Conservation (phyloP, 164 flowering plant species). For the Akebia trifoliata region DNA sequence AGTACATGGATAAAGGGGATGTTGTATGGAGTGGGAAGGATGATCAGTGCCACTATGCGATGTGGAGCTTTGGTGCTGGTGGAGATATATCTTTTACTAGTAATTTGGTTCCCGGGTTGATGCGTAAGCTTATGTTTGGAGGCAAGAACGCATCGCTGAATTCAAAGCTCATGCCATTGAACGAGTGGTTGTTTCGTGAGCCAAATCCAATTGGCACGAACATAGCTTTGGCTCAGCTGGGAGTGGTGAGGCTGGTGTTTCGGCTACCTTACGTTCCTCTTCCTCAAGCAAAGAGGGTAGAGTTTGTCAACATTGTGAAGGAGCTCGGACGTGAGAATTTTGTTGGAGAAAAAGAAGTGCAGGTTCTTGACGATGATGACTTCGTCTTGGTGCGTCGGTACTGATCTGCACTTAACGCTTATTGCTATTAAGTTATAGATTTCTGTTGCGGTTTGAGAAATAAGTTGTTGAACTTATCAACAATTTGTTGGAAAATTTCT, state of each 20-base stretch:
- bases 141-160: conserved; percentile 54
- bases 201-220: conserved; percentile 82
- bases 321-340: conserved; percentile 74
- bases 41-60: conserved; percentile 78
- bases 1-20: conserved; percentile 52
- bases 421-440: no score
- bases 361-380: conserved; percentile 71
- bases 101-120: conserved; percentile 73
- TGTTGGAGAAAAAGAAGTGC: conserved; percentile 70
- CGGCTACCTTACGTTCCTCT: conserved; percentile 88
- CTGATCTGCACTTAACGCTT: no score
- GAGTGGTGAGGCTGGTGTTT: conserved; percentile 79
- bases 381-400: conserved; percentile 66
- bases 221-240: conserved; percentile 86
- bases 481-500: no score
- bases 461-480: no score
- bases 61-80: conserved; percentile 70
- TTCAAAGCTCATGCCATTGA: conserved; percentile 58
- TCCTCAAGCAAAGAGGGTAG: conserved; percentile 55
- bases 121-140: conserved; percentile 59
- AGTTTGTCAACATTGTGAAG: conserved; percentile 69
- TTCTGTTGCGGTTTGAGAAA: no score
- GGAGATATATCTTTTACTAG: conserved; percentile 83
- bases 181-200: conserved; percentile 75
- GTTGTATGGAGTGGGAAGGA: conserved; percentile 89